Base-by-base conservation (phyloP, 139 green algal species). In the Coelastrella sp. region DNA sequence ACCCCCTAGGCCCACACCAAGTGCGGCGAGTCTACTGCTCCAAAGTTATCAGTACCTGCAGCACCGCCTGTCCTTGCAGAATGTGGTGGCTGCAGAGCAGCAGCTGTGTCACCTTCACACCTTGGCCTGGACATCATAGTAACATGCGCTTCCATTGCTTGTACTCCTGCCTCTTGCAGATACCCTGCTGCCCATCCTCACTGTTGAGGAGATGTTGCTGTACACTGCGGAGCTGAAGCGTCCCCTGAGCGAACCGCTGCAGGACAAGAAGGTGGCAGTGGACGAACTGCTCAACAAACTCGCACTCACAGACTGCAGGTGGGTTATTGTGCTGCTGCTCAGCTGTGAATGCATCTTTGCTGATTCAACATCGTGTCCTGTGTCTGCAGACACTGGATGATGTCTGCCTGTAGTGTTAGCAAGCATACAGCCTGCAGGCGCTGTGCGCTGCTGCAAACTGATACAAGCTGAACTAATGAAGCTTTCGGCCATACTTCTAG, bases 171-270 rank as follows among this genome's bases (percentile, higher is more conserved):
- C 20, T 8, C 49, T 61, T 56, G 25, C 84, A 87, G 95, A 95
- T 74, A 96, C 95, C 49, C 93, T 97, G 79, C 82, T 97, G 82
- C 74, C 72, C 22, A 96, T 92, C 68, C 91, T 97, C 58, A 97
- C 95, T 4, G 92, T 95, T 75, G n/a, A 88, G 59, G 94, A 97
- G 91, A 97, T 97, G 95, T 90, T 98, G 60, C 35, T 95, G 91
- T 98, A 98, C 93, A 98, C 95, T 7, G 94, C 94, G 1, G 95
- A 97, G 81, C 92, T 94, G 9, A 95, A 93, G 72, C 87, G 91
- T 58, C 93, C 93, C 3, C 68, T 85, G 11, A 79, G 24, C 8
- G 89, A 94, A 89, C 84, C 93, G 1, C 75, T 90, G 9, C 78
- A 86, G 6, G 17, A 25, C 49, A 95, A 97, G 92, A 75, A 84